These are phyloP conservation scores for Umbilicaria muhlenbergii DNA, from an alignment of 495 filamentous ascomycete species.

Conservation along the genomic window DNA sequence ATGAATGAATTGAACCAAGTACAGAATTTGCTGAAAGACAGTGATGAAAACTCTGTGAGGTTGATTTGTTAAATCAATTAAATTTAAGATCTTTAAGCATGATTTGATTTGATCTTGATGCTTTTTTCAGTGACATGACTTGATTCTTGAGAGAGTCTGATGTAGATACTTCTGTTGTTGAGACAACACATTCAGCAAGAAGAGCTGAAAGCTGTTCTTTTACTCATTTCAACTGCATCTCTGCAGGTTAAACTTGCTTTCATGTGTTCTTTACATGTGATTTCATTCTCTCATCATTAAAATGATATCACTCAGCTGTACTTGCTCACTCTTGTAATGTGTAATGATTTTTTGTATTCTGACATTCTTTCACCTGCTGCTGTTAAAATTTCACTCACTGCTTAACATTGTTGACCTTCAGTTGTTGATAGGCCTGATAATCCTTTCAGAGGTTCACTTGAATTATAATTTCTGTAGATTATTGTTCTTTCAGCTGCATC, in stretches of 20 bases:
- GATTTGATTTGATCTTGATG: constrained; percentile 1
- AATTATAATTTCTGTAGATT: not conserved
- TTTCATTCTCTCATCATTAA: not conserved
- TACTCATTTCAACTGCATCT: constrained; percentile 2
- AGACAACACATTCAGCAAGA: not conserved
- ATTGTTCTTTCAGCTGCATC: not conserved
- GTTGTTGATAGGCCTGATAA: not conserved
- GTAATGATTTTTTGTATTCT: constrained; percentile 1
- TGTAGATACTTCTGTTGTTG: not conserved
- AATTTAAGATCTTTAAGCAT: not conserved
- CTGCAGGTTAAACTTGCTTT: constrained; percentile 1
- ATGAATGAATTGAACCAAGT: not conserved
- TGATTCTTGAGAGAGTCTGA: not conserved
- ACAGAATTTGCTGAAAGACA: not conserved
- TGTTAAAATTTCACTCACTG: not conserved
- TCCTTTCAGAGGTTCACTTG: not conserved
- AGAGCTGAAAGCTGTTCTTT: not conserved
- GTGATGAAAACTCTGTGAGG: not conserved
- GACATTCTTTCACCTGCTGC: not conserved
- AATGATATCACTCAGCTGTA: not conserved
- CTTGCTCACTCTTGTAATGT: too few species aligned
- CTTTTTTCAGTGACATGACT: not conserved
- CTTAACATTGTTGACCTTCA: not conserved
- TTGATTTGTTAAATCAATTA: not conserved
- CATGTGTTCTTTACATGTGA: constrained; percentile 1